These are phyloP conservation scores for Ramaria sp. DNA, from an alignment of 768 basidiomycete genomes.

Conservation along the genomic window DNA sequence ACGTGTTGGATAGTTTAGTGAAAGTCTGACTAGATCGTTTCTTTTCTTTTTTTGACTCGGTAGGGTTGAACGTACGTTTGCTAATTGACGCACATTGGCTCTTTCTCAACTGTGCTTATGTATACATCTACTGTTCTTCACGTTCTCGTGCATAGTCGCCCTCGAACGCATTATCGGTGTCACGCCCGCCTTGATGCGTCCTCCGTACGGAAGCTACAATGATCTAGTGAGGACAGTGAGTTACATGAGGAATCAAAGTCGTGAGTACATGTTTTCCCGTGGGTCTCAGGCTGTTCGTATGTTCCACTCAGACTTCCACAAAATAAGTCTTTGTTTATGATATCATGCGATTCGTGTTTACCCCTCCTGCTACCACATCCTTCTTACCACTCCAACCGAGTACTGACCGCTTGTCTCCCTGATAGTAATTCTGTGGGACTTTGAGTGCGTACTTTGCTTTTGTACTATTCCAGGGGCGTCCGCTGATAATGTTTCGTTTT, in stretches of 20 bases:
- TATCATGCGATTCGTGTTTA: too few species aligned
- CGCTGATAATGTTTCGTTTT: not conserved
- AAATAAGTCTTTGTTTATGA: too few species aligned
- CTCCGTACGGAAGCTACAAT: too few species aligned
- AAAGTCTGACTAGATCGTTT: too few species aligned
- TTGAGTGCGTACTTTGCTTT: constrained; percentile 9
- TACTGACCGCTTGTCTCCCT: not conserved
- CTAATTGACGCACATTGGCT: too few species aligned
- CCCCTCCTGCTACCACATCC: too few species aligned
- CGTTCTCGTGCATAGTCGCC: constrained; percentile 16
- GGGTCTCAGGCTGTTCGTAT: not conserved
- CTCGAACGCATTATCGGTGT: constrained; percentile 32
- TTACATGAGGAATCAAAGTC: constrained; percentile 12
- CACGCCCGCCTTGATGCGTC: constrained; percentile 36
- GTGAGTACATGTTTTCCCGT: constrained; percentile 2
- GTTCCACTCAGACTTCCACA: too few species aligned
- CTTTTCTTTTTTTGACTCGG: not conserved
- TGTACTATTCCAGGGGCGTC: not conserved
- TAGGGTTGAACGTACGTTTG: not conserved
- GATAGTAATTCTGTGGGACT: constrained; percentile 15
- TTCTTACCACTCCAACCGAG: too few species aligned
- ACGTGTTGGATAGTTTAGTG: too few species aligned
- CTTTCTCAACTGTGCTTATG: not conserved
- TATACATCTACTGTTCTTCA: too few species aligned
- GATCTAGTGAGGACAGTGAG: constrained; percentile 26